phyloP scores from a whole-genome alignment of 2,329 filamentous ascomycete genomes.

The Cladophialophora chaetospira region DNA sequence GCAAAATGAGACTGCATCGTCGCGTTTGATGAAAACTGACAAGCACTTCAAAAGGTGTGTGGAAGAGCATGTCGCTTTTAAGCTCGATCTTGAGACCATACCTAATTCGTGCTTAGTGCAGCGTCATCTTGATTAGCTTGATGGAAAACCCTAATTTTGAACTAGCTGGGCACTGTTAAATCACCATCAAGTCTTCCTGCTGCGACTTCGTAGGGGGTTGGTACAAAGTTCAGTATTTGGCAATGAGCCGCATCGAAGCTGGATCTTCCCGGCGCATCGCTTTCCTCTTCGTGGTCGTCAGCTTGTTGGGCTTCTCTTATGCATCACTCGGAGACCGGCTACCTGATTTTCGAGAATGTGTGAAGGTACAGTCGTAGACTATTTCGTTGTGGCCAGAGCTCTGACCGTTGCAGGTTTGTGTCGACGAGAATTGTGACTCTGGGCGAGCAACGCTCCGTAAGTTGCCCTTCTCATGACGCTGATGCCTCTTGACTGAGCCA shows the following conservation, averaged over 20 bases:
- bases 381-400: not conserved
- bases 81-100: no score
- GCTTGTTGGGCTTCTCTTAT: not conserved
- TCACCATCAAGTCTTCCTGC: no score
- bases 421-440: conserved; percentile 73
- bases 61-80: no score
- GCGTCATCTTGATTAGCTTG: no score
- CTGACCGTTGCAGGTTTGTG: conserved; percentile 65
- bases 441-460: conserved; percentile 71
- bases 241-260: not conserved
- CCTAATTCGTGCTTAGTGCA: no score
- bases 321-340: conserved; percentile 83
- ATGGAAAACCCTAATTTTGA: no score
- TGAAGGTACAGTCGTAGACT: conserved; percentile 62
- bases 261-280: not conserved
- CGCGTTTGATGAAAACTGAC: no score
- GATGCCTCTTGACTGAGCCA: conserved; percentile 30
- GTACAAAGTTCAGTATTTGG: not conserved
- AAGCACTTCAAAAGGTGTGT: no score
- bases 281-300: not conserved
- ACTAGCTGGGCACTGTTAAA: no score
- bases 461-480: conserved; percentile 38
- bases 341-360: conserved; percentile 83
- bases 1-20: no score
- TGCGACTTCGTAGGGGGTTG: no score